These are phyloP conservation scores for Ascosphaera apis DNA, from an alignment of 2,329 filamentous ascomycete species.

Conservation along the genomic window DNA sequence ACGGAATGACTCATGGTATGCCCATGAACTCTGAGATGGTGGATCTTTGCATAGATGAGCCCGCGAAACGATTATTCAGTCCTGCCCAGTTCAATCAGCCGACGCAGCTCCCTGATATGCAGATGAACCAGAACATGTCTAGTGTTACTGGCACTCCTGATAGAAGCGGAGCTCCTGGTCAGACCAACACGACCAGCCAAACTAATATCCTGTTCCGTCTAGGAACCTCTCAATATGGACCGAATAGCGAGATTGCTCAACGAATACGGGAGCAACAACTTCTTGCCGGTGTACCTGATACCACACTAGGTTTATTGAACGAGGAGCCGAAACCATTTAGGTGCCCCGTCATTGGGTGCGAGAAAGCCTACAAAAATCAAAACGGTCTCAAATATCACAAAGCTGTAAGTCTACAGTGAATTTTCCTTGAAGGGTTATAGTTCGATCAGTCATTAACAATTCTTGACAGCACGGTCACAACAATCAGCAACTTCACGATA, in stretches of 20 bases:
- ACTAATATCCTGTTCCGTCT: conserved; percentile 52
- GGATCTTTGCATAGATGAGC: conserved; percentile 62
- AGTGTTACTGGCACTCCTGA: no score
- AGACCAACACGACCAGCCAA: conserved; percentile 40
- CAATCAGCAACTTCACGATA: conserved; percentile 89
- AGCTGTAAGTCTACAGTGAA: conserved; percentile 25
- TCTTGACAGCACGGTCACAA: conserved; percentile 56
- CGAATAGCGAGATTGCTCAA: conserved; percentile 52
- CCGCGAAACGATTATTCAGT: conserved; percentile 80
- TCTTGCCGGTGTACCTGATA: conserved; percentile 30
- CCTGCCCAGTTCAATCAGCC: no score
- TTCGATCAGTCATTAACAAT: not conserved
- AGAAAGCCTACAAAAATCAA: conserved; percentile 99
- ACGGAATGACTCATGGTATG: no score
- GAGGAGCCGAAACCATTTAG: conserved; percentile 96
- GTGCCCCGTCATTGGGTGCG: conserved; percentile 92
- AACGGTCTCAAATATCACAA: conserved; percentile 89
- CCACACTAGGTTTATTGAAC: conserved; percentile 25
- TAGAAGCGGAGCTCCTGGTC: conserved; percentile 53
- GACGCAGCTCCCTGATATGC: no score
- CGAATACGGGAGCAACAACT: conserved; percentile 41
- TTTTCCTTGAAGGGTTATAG: conserved; percentile 7
- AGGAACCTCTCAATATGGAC: conserved; percentile 50
- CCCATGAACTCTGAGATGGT: conserved; percentile 33
- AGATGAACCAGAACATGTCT: no score